Percentiles rank a stretch among this genome's conserved stretches.
These are phyloP conservation scores for Megacollybia marginata DNA, from an alignment of 768 basidiomycete genomes.

Conservation along the genomic window DNA sequence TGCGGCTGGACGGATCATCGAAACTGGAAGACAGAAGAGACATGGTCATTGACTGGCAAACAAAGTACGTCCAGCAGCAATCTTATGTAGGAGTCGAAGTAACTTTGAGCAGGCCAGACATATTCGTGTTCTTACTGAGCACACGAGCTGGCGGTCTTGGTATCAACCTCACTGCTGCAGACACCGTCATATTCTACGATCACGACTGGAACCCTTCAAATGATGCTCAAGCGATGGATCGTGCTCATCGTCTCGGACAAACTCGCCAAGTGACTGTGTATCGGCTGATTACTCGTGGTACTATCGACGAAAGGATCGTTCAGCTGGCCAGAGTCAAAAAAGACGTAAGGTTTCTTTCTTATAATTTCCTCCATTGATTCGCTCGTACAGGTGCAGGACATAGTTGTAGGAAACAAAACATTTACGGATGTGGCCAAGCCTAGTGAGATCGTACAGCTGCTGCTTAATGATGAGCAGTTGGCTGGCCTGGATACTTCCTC, in stretches of 20 bases:
- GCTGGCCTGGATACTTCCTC: slow-evolving; percentile 54
- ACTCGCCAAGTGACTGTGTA: slow-evolving; percentile 97
- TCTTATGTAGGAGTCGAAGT: too few species aligned
- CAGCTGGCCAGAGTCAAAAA: slow-evolving; percentile 95
- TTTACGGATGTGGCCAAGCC: slow-evolving; percentile 90
- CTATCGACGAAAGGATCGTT: slow-evolving; percentile 95
- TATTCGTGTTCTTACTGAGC: slow-evolving; percentile 85
- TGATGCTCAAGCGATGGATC: slow-evolving; percentile 97
- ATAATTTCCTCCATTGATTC: background rate
- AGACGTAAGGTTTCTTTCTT: slow-evolving; percentile 53
- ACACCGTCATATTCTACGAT: slow-evolving; percentile 94
- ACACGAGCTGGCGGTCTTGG: slow-evolving; percentile 95
- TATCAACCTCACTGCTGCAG: slow-evolving; percentile 93
- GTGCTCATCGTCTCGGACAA: slow-evolving; percentile 93
- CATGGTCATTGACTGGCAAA: slow-evolving; percentile 99
- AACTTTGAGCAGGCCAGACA: slow-evolving; percentile 54
- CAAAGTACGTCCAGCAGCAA: slow-evolving; percentile 48
- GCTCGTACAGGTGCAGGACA: slow-evolving; percentile 81
- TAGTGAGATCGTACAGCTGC: slow-evolving; percentile 91
- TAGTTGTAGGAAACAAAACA: slow-evolving; percentile 96
- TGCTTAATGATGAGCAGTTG: slow-evolving; percentile 92
- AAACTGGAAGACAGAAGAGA: slow-evolving; percentile 94
- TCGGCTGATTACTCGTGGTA: slow-evolving; percentile 87
- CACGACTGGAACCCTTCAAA: slow-evolving; percentile 97
- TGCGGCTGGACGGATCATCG: slow-evolving; percentile 88